Conservation (phyloP, 495 filamentous ascomycete species). For the Parathielavia appendiculata region DNA sequence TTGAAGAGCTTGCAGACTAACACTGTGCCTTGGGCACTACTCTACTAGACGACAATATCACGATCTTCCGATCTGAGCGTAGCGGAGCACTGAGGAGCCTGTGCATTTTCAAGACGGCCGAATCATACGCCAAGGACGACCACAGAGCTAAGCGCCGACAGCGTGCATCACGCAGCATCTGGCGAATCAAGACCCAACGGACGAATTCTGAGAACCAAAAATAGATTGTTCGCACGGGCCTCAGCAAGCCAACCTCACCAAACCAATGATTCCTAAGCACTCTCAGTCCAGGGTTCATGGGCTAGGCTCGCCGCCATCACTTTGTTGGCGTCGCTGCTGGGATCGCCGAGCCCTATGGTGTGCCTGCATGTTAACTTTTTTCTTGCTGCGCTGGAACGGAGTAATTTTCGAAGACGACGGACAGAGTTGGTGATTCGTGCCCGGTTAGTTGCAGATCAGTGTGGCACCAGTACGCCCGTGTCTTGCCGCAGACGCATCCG, state of each 20-base stretch:
- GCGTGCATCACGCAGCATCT: slow-evolving; percentile 26
- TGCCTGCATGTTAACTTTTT: neutral
- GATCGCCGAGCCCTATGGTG: neutral
- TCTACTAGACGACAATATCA: neutral
- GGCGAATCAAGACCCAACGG: slow-evolving; percentile 23
- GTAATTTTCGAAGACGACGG: no score
- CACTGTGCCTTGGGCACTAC: no score
- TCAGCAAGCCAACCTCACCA: slow-evolving; percentile 13
- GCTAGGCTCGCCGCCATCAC: slow-evolving; percentile 4
- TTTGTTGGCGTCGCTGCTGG: neutral
- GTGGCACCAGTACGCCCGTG: slow-evolving; percentile 17
- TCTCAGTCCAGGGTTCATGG: no score
- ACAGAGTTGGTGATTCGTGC: neutral
- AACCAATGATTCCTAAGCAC: neutral
- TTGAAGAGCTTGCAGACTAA: neutral
- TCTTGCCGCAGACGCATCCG: slow-evolving; percentile 15
- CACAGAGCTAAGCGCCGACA: slow-evolving; percentile 37
- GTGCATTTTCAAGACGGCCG: slow-evolving; percentile 16
- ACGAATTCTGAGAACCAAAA: slow-evolving; percentile 29
- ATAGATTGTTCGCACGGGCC: slow-evolving; percentile 32
- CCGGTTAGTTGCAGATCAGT: slow-evolving; percentile 1
- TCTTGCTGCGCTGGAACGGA: no score
- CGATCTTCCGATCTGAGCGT: no score
- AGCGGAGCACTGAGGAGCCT: no score
- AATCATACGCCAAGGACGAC: slow-evolving; percentile 26